Evolutionary conservation across 768 basidiomycete genomes (phyloP).

Genomic region (Peribolospora baueri): DNA sequence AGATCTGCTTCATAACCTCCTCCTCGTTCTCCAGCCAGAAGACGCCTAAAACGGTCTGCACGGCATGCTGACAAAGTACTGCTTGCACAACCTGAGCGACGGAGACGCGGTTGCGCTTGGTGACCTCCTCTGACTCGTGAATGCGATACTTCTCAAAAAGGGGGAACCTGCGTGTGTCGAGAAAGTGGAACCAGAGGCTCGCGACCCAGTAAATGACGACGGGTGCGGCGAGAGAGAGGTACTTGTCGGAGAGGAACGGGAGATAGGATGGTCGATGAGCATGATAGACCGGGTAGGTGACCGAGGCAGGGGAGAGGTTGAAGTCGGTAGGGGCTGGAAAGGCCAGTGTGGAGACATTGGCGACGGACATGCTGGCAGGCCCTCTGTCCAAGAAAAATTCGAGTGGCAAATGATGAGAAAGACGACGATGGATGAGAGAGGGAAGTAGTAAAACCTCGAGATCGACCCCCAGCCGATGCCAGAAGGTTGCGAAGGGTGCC

Average conservation of each 20-base stretch:
- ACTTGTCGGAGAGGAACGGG: constrained; percentile 39
- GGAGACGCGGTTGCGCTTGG: constrained; percentile 46
- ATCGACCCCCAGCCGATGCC: too few species aligned
- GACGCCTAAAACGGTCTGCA: constrained; percentile 57
- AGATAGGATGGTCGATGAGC: constrained; percentile 21
- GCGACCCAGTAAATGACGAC: constrained; percentile 61
- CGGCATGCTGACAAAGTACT: constrained; percentile 58
- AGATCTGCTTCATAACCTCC: constrained; percentile 13
- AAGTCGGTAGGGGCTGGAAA: not conserved
- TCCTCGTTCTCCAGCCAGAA: constrained; percentile 34
- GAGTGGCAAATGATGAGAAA: too few species aligned
- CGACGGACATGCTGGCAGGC: too few species aligned
- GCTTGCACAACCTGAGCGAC: constrained; percentile 46
- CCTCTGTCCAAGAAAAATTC: too few species aligned
- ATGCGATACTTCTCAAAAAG: constrained; percentile 65
- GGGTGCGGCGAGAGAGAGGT: constrained; percentile 47
- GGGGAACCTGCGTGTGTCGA: constrained; percentile 42
- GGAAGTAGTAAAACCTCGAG: too few species aligned
- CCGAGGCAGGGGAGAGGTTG: not conserved
- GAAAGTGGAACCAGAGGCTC: constrained; percentile 51
- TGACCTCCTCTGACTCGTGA: constrained; percentile 63
- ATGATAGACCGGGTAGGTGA: constrained; percentile 23
- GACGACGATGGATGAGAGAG: too few species aligned
- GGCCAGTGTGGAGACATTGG: too few species aligned
- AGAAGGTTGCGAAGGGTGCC: too few species aligned